Conservation (phyloP, 208 protist genomes). For the Leishmania mexicana region DNA sequence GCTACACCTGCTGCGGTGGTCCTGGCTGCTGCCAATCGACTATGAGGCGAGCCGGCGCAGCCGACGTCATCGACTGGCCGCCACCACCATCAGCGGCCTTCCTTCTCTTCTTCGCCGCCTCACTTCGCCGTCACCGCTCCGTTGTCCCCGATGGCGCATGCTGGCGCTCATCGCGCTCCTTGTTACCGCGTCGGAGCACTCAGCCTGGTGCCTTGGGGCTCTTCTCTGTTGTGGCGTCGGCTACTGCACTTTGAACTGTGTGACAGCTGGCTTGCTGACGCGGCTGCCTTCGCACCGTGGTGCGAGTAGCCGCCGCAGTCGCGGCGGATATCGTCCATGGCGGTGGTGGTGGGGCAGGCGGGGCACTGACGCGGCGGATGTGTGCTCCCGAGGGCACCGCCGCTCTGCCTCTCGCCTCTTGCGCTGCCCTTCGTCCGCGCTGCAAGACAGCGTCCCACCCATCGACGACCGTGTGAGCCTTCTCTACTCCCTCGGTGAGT, state of each 20-base stretch:
- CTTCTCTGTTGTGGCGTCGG: background rate
- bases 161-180: constrained; percentile 13
- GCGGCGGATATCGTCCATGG: background rate
- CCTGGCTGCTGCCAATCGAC: constrained; percentile 63
- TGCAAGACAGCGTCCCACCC: constrained; percentile 21
- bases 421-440: constrained; percentile 4
- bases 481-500: constrained; percentile 49
- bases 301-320: background rate
- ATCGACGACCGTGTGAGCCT: constrained; percentile 35
- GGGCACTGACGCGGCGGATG: background rate
- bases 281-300: constrained; percentile 18
- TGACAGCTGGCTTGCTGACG: constrained; percentile 10
- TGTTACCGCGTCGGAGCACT: constrained; percentile 5
- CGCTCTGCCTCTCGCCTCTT: constrained; percentile 7
- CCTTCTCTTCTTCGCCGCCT: background rate
- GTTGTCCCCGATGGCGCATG: background rate
- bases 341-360: background rate
- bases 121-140: background rate
- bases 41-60: constrained; percentile 24
- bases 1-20: constrained; percentile 52
- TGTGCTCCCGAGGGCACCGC: background rate
- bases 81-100: background rate
- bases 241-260: constrained; percentile 9
- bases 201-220: constrained; percentile 1
- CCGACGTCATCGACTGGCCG: background rate